Evolutionary conservation across 2,329 filamentous ascomycete genomes (phyloP).

Genomic region (Fusarium longipes): DNA sequence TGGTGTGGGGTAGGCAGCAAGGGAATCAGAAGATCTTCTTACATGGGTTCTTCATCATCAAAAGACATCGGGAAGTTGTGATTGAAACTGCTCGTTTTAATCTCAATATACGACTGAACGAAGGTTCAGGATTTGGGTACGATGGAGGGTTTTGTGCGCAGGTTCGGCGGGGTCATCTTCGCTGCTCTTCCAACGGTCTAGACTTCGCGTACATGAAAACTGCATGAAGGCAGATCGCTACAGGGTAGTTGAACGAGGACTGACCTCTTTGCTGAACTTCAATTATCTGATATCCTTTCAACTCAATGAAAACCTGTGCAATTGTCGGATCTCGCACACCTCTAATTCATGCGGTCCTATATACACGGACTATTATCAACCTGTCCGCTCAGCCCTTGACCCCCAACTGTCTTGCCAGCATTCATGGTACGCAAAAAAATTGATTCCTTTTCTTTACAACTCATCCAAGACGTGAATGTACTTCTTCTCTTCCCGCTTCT

Average conservation of each 20-base stretch:
- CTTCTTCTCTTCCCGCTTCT: slow-evolving; percentile 95
- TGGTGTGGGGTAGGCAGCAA: not conserved
- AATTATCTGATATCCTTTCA: slow-evolving; percentile 20
- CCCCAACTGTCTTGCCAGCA: slow-evolving; percentile 31
- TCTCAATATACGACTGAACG: not conserved
- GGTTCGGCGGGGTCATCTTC: slow-evolving; percentile 34
- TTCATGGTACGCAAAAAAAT: slow-evolving; percentile 24
- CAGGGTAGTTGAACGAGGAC: slow-evolving; percentile 29
- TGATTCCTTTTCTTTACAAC: slow-evolving; percentile 65
- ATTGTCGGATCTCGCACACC: slow-evolving; percentile 46
- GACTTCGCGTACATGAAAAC: slow-evolving; percentile 3
- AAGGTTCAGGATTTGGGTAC: not conserved
- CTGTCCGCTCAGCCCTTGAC: slow-evolving; percentile 33
- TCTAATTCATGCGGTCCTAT: slow-evolving; percentile 50
- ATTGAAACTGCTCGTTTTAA: slow-evolving; percentile 6
- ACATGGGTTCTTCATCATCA: slow-evolving; percentile 63
- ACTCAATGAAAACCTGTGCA: slow-evolving; percentile 47
- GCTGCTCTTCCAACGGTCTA: slow-evolving; percentile 8
- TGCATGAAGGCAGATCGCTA: not conserved
- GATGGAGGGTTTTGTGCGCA: slow-evolving; percentile 23
- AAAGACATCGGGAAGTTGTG: slow-evolving; percentile 42
- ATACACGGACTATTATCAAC: slow-evolving; percentile 45
- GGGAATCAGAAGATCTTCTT: slow-evolving; percentile 13
- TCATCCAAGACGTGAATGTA: slow-evolving; percentile 94
- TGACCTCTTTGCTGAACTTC: not conserved